A percentile compares a stretch with the other conserved stretches of the same genome.
These are phyloP conservation scores for Cynanchum wilfordii DNA, from an alignment of 257 asterid species.

Conservation along the genomic window DNA sequence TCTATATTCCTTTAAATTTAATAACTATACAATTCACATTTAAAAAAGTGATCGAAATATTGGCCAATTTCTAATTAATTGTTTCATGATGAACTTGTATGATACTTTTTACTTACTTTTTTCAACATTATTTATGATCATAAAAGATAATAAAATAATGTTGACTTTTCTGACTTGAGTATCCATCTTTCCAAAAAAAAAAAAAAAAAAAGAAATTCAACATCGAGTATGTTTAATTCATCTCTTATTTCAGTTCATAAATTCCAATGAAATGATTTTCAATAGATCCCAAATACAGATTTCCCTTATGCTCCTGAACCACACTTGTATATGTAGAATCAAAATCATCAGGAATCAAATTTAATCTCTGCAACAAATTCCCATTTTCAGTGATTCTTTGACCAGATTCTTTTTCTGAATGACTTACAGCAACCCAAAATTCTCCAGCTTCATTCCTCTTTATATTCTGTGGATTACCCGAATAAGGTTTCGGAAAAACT, in stretches of 20 bases:
- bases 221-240: no score
- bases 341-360: neutral
- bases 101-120: no score
- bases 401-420: neutral
- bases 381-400: constrained; percentile 5
- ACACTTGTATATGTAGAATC: neutral
- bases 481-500: neutral
- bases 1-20: no score
- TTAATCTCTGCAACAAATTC: neutral
- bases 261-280: neutral
- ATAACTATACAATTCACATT: no score
- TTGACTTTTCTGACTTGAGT: no score
- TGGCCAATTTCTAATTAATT: no score
- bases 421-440: neutral
- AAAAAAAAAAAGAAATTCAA: no score
- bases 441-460: constrained; percentile 2
- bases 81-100: no score
- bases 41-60: no score
- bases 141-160: no score
- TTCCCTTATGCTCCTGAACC: neutral
- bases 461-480: neutral
- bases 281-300: neutral
- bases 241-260: neutral
- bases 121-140: no score
- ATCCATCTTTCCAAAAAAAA: no score